phyloP scores from a whole-genome alignment of 352 stramenopile species.

The Phytopythium delawarense region DNA sequence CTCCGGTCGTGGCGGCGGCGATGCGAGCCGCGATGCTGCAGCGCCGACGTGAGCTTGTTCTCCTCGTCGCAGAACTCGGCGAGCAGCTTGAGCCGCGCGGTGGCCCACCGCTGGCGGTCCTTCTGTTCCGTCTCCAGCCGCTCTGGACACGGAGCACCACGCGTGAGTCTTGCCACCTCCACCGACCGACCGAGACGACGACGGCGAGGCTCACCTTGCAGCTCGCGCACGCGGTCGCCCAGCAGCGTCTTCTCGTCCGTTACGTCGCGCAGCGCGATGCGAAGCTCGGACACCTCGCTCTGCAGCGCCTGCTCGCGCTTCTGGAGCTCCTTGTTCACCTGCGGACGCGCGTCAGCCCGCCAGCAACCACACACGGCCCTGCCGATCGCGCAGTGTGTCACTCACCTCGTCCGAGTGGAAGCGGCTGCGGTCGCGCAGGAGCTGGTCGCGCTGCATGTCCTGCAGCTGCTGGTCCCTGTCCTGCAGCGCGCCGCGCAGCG shows the following conservation, averaged over 20 bases:
- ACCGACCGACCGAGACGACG: background rate
- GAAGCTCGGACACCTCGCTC: conserved; percentile 50
- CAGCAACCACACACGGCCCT: background rate
- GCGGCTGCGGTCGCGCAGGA: conserved; percentile 28
- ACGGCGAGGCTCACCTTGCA: conserved; percentile 35
- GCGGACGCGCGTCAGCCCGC: background rate
- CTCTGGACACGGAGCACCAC: conserved; percentile 20
- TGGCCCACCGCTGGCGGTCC: conserved; percentile 66
- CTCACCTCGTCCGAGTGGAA: conserved; percentile 46
- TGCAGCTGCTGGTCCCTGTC: conserved; percentile 51
- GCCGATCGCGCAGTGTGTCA: background rate
- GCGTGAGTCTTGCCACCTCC: background rate
- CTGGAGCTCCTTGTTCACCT: conserved; percentile 43
- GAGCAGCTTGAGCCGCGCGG: conserved; percentile 59
- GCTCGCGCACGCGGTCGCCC: conserved; percentile 37
- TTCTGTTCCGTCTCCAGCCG: conserved; percentile 58
- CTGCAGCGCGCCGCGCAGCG: conserved; percentile 31
- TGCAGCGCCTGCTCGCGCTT: conserved; percentile 45
- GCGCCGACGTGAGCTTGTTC: conserved; percentile 49
- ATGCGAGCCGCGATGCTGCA: conserved; percentile 11
- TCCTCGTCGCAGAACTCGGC: conserved; percentile 82
- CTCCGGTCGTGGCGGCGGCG: background rate
- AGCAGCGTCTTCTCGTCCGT: conserved; percentile 52
- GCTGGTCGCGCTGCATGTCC: conserved; percentile 31
- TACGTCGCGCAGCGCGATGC: conserved; percentile 42